Percentiles rank a stretch among this genome's conserved stretches.
Evolutionary conservation across 2,329 filamentous ascomycete species (phyloP).

Genomic region (Colletotrichum tabaci): DNA sequence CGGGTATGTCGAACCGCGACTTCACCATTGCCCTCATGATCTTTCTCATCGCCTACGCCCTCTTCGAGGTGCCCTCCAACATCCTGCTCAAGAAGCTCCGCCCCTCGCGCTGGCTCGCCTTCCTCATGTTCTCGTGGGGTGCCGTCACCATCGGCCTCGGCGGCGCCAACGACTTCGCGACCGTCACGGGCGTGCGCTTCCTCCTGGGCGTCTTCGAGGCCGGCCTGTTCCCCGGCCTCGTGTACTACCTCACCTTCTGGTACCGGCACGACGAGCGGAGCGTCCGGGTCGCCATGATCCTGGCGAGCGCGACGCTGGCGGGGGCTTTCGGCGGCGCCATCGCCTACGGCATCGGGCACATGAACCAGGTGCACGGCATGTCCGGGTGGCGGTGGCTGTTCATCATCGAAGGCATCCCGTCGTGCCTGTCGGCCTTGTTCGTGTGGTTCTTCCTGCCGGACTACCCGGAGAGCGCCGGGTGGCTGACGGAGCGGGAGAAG

Average conservation of each 20-base stretch:
- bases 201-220: slow-evolving; percentile 60
- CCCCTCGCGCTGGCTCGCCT: slow-evolving; percentile 54
- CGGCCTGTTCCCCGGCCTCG: slow-evolving; percentile 58
- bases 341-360: slow-evolving; percentile 50
- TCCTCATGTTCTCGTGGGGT: slow-evolving; percentile 57
- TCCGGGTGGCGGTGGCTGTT: slow-evolving; percentile 56
- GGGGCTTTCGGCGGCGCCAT: slow-evolving; percentile 54
- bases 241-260: slow-evolving; percentile 60
- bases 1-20: slow-evolving; percentile 72
- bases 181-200: slow-evolving; percentile 57
- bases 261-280: slow-evolving; percentile 62
- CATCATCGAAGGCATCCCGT: slow-evolving; percentile 59
- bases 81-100: slow-evolving; percentile 54
- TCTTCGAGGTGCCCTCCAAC: slow-evolving; percentile 59
- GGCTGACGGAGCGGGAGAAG: slow-evolving; percentile 56
- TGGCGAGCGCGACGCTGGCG: slow-evolving; percentile 52
- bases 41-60: slow-evolving; percentile 65
- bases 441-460: slow-evolving; percentile 57
- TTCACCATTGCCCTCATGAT: slow-evolving; percentile 73
- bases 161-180: slow-evolving; percentile 54
- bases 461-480: slow-evolving; percentile 58
- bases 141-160: slow-evolving; percentile 56
- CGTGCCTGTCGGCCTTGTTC: slow-evolving; percentile 47
- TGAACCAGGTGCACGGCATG: slow-evolving; percentile 46
- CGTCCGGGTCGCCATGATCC: slow-evolving; percentile 59